Percentiles rank a stretch among this genome's conserved stretches.
Evolutionary conservation across 2,329 filamentous ascomycete genomes (phyloP).

Genomic region (Curvularia hawaiiensis): DNA sequence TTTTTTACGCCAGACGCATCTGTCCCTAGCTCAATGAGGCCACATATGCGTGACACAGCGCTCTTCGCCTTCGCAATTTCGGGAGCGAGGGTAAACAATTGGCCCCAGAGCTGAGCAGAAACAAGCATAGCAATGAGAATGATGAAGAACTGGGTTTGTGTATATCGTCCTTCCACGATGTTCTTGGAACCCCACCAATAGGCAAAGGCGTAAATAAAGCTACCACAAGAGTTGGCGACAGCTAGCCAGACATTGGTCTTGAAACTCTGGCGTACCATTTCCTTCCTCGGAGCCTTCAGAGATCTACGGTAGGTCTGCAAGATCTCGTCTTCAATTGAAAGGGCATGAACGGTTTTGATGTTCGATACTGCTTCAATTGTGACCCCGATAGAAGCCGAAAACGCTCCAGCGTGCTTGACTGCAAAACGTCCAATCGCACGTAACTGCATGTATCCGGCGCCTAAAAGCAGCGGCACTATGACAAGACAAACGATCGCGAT

Average conservation of each 20-base stretch:
- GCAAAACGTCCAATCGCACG: slow-evolving; percentile 65
- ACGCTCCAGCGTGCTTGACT: slow-evolving; percentile 58
- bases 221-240: slow-evolving; percentile 64
- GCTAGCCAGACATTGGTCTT: slow-evolving; percentile 66
- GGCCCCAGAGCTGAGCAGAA: slow-evolving; percentile 73
- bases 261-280: slow-evolving; percentile 56
- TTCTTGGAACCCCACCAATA: slow-evolving; percentile 81
- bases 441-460: slow-evolving; percentile 72
- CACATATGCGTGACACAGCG: slow-evolving; percentile 79
- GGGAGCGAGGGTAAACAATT: slow-evolving; percentile 76
- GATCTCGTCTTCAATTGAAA: slow-evolving; percentile 58
- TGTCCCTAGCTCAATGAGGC: slow-evolving; percentile 53
- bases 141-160: slow-evolving; percentile 73
- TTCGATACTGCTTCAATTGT: slow-evolving; percentile 58
- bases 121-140: slow-evolving; percentile 74
- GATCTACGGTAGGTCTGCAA: slow-evolving; percentile 53
- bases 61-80: slow-evolving; percentile 71
- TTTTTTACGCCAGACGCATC: slow-evolving; percentile 55
- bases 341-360: slow-evolving; percentile 58
- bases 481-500: slow-evolving; percentile 75
- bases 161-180: slow-evolving; percentile 69
- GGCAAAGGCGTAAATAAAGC: slow-evolving; percentile 73
- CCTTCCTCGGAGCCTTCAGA: slow-evolving; percentile 54
- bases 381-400: slow-evolving; percentile 57
- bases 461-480: slow-evolving; percentile 70